Evolutionary conservation across 805 yeast species (phyloP), one percentile per base, ranked within the genome.

Genomic region (Yamadazyma philogaea): DNA sequence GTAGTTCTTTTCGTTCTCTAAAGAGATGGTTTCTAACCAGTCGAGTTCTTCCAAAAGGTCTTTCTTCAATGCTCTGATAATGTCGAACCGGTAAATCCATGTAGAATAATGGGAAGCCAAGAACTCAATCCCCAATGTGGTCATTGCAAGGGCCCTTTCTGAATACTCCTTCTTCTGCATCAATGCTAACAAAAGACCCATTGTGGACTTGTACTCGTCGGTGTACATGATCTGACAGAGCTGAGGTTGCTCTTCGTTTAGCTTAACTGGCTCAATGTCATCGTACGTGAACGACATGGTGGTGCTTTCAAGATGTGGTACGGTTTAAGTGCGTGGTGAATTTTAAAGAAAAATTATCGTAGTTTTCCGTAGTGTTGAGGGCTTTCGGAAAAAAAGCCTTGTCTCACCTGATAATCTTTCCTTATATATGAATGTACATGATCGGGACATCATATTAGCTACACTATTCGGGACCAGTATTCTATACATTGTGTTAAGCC

Each of bases 31-130:
- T 53, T 87, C 93, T 48, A 88, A 74, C 96, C 96, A 88, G 30
- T 78, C 78, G 30, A 88, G 68, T 55, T 91, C 96, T 12, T 69
- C 64, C 11, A 65, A 53, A 21, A 78, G 53, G 30, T 64, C 69
- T 19, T 60, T 57, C 4, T 60, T 37, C 22, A 82, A 47, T 22
- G 63, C 50, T 18, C 56, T 52, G 18, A 84, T 54, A 18, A 81
- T 81, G 32, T 77, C 67, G 45, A 62, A 80, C 20, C 91, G 62
- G 60, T 80, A 86, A 37, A 75, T 75, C 98, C 98, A 93, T 1
- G 83, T 83, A 0, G 96, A 84, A 59, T 93, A 93, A 60, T 91
- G 96, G 0, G 97, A 95, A 0, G 97, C 89, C 30, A 87, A 82
- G 42, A 75, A 54, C 11, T 66, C 75, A 39, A 93, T 82, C 2